Base-by-base conservation (phyloP, 805 yeast species). In the Metschnikowia cerradonensis region DNA sequence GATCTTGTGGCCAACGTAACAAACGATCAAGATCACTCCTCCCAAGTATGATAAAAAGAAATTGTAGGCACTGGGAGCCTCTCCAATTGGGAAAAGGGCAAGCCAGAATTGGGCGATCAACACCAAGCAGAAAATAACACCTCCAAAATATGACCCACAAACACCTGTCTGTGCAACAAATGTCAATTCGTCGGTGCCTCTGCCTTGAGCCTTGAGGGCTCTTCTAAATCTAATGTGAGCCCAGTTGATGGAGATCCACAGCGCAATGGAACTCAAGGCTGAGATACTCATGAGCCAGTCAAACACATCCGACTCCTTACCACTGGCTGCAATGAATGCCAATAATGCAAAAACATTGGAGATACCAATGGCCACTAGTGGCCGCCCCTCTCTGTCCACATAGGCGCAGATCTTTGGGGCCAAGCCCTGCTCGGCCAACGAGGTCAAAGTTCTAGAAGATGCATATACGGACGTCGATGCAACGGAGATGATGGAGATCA, bases 361-460 rank as follows among this genome's bases (percentile, higher is more conserved):
- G 33, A 76, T 71, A 5, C 67, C 55, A 60, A 87, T 81, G 17
- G 90, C 92, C 47, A 79, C 80, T 48, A 86, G 65, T 15, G 96
- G 96, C 62, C 96, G 79, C 51, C 96, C 96, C 48, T 71, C 73
- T 56, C 86, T 77, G 66, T 89, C 96, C 53, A 88, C 81, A 69
- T 85, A 85, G 34, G 83, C 82, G 49, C 84, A 76, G 31, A 76
- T 60, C 49, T 69, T 68, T 35, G 90, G 91, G 17, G 84, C 84
- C 59, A 77, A 76, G 17, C 85, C 82, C 65, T 82, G 83, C 41
- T 80, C 82, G 8, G 88, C 84, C 68, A 85, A 74, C 6, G 88
- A 78, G 2, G 84, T 82, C 54, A 84, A 68, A 8, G 88, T 82
- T 40, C 77, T 45, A 3, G 60, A 83, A 53, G 83, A 76, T 4